Percentiles rank a stretch among this genome's conserved stretches.
Conservation (phyloP, 2,329 filamentous ascomycete genomes). For the Ophiostoma fasciatum region DNA sequence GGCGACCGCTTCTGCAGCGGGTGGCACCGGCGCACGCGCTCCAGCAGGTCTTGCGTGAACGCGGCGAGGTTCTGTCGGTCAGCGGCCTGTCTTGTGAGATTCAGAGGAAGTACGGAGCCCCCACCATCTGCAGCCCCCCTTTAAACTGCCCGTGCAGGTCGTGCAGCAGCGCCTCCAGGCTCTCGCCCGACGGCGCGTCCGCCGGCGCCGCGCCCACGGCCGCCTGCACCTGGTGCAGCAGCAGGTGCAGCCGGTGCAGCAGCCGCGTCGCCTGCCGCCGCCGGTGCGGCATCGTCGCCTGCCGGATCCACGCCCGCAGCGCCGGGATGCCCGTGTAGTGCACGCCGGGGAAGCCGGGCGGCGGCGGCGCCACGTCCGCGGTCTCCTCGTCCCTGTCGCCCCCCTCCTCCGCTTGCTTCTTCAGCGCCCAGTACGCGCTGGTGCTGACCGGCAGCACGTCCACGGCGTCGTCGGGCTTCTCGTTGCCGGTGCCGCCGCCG, state of each 20-base stretch:
- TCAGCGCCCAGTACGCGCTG: conserved; percentile 3
- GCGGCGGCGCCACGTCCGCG: no score
- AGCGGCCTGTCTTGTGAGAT: no score
- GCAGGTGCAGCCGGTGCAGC: conserved; percentile 2
- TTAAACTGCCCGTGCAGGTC: no score
- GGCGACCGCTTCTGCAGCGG: neutral
- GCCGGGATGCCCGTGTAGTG: conserved; percentile 6
- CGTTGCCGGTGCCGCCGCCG: no score
- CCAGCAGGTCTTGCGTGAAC: neutral
- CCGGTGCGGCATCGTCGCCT: conserved; percentile 2
- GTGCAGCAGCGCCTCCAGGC: no score
- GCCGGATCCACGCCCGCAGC: conserved; percentile 5
- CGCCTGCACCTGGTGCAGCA: no score
- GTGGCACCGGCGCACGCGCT: conserved; percentile 1
- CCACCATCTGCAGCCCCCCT: no score
- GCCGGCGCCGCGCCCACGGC: no score
- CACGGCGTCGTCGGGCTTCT: neutral
- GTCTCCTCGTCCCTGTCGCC: no score
- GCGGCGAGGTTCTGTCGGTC: neutral
- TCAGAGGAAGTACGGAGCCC: no score
- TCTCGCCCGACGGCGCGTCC: no score
- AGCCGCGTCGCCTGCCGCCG: conserved; percentile 1
- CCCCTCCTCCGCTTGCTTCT: neutral
- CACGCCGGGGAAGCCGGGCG: neutral
- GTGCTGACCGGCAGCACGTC: conserved; percentile 5